Conservation (phyloP, 2,329 filamentous ascomycete genomes). For the Harringtonia lauricola region DNA sequence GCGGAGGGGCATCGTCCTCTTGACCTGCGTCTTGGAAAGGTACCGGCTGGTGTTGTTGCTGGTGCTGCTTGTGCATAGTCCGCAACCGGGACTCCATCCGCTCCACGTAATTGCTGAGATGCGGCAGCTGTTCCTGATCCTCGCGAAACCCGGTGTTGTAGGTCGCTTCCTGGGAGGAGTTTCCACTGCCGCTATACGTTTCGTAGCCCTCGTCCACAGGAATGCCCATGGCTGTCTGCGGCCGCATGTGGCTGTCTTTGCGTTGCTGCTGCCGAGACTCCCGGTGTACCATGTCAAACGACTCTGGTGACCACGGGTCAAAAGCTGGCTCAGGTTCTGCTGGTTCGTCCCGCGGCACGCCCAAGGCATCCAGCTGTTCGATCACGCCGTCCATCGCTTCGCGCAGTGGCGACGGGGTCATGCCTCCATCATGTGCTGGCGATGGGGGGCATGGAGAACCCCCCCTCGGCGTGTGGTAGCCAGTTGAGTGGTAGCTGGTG, state of each 20-base stretch:
- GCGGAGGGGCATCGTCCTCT: constrained; percentile 32
- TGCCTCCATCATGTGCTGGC: constrained; percentile 48
- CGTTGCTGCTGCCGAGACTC: constrained; percentile 24
- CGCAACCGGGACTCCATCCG: constrained; percentile 80
- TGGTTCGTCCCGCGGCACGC: constrained; percentile 40
- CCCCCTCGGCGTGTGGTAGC: constrained; percentile 42
- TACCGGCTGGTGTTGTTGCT: constrained; percentile 6
- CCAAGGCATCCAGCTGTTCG: constrained; percentile 84
- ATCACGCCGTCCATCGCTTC: constrained; percentile 98
- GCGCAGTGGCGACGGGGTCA: constrained; percentile 83
- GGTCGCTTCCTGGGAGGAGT: constrained; percentile 36
- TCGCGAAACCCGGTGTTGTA: constrained; percentile 27
- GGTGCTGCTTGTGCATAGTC: constrained; percentile 53
- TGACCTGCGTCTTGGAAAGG: constrained; percentile 20
- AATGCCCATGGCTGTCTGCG: constrained; percentile 67
- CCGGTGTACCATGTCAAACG: constrained; percentile 51
- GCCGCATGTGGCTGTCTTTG: constrained; percentile 28
- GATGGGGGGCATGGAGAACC: constrained; percentile 59
- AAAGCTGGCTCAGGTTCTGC: constrained; percentile 42
- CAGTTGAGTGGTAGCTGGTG: constrained; percentile 17
- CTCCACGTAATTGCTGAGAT: constrained; percentile 78
- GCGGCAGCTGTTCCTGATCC: constrained; percentile 49
- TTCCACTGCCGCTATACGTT: constrained; percentile 38
- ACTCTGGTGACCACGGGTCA: constrained; percentile 85
- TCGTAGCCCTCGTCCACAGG: constrained; percentile 48